Evolutionary conservation across 2,329 filamentous ascomycete species (phyloP).

Genomic region (Aureobasidium sp.): DNA sequence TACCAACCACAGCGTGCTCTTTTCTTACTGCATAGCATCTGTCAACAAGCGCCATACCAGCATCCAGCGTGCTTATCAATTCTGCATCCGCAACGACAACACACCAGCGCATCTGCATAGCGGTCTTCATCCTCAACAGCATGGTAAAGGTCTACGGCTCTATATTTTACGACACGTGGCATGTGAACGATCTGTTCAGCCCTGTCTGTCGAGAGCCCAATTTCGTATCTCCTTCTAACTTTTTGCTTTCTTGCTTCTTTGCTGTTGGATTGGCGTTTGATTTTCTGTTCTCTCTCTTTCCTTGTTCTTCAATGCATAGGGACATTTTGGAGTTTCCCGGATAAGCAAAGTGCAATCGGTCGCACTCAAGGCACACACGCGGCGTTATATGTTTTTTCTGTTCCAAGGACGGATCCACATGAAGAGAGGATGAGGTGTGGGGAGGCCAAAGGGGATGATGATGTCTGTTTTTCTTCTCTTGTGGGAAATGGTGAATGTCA

Average conservation of each 20-base stretch:
- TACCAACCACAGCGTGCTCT: constrained; percentile 6
- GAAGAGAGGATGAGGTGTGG: not conserved
- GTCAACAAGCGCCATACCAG: not conserved
- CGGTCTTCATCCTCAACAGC: not conserved
- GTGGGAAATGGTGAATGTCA: not conserved
- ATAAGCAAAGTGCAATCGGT: not conserved
- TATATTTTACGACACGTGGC: not conserved
- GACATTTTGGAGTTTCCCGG: not conserved
- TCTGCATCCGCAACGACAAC: not conserved
- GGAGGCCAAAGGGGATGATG: not conserved
- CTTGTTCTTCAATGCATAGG: not conserved
- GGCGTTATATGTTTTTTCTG: not conserved
- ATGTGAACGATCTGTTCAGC: not conserved
- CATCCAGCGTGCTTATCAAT: constrained; percentile 5
- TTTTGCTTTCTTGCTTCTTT: not conserved
- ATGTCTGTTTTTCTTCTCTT: not conserved
- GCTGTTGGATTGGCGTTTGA: not conserved
- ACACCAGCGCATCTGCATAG: constrained; percentile 5
- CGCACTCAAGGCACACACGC: not conserved
- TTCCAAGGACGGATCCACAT: not conserved
- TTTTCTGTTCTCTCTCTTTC: not conserved
- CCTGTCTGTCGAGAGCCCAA: not conserved
- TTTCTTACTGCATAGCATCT: constrained; percentile 5
- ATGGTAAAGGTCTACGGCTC: not conserved
- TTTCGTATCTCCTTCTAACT: constrained; percentile 8